phyloP scores from a whole-genome alignment of 495 filamentous ascomycete genomes.

The Penicillium herquei region DNA sequence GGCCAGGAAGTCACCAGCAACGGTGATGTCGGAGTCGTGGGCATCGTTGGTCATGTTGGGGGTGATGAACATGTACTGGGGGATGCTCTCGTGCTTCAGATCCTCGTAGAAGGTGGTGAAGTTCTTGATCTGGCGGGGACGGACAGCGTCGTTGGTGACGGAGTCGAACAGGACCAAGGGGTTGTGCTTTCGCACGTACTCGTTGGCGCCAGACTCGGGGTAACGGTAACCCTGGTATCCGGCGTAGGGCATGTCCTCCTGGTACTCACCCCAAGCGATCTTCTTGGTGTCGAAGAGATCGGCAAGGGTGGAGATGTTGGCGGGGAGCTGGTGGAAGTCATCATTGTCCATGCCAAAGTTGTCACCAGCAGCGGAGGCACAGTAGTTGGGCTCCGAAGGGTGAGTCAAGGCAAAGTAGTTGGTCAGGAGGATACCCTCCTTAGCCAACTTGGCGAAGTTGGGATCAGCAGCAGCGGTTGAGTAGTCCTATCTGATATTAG shows the following conservation, averaged over 20 bases:
- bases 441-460: constrained; percentile 55
- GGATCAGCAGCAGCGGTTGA: constrained; percentile 48
- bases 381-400: constrained; percentile 72
- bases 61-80: constrained; percentile 74
- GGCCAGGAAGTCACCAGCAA: constrained; percentile 57
- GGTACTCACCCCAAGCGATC: constrained; percentile 68
- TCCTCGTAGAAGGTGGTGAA: constrained; percentile 62
- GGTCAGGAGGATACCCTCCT: constrained; percentile 60
- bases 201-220: constrained; percentile 47
- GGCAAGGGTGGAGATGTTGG: constrained; percentile 65
- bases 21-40: constrained; percentile 65
- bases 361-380: constrained; percentile 60
- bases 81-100: constrained; percentile 54
- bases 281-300: constrained; percentile 68
- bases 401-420: constrained; percentile 66
- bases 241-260: constrained; percentile 66
- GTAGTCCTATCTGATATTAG: constrained; percentile 47
- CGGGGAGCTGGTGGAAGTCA: constrained; percentile 52
- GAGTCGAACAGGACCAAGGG: constrained; percentile 60
- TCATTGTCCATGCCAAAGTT: constrained; percentile 71
- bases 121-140: constrained; percentile 65
- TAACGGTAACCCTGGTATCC: constrained; percentile 62
- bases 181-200: constrained; percentile 81
- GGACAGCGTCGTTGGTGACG: constrained; percentile 51
- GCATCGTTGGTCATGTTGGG: constrained; percentile 77